Evolutionary conservation across 2,329 filamentous ascomycete species (phyloP).

Genomic region (Verticillium longisporum): DNA sequence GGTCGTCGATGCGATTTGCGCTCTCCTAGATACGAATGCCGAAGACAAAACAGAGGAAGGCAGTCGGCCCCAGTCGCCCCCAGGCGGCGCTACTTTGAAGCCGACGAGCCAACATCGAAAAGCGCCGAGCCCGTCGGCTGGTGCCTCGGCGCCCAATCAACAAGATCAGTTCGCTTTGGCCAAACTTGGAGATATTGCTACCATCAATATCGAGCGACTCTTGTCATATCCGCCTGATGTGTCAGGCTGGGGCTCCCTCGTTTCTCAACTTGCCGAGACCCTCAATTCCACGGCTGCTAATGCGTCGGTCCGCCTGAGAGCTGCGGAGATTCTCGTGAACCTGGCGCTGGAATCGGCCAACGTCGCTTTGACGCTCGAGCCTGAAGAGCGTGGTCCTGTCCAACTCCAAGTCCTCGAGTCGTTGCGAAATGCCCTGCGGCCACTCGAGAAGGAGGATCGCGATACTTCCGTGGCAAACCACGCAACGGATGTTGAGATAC

Average conservation of each 20-base stretch:
- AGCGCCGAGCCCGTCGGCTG: constrained; percentile 39
- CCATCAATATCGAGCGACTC: constrained; percentile 69
- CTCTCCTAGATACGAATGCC: constrained; percentile 47
- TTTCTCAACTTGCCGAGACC: constrained; percentile 42
- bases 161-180: constrained; percentile 62
- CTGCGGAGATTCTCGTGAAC: constrained; percentile 57
- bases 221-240: constrained; percentile 57
- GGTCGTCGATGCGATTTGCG: constrained; percentile 69
- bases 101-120: constrained; percentile 33
- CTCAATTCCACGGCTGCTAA: constrained; percentile 40
- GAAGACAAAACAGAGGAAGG: constrained; percentile 16
- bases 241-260: constrained; percentile 72
- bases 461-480: constrained; percentile 50
- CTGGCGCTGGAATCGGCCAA: constrained; percentile 52
- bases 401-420: constrained; percentile 66
- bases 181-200: constrained; percentile 66
- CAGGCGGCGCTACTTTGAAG: constrained; percentile 22
- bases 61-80: constrained; percentile 28
- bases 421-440: constrained; percentile 52
- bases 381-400: constrained; percentile 49
- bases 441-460: constrained; percentile 46
- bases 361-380: constrained; percentile 44
- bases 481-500: constrained; percentile 68
- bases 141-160: constrained; percentile 44
- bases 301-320: constrained; percentile 48